Evolutionary conservation across 2,329 filamentous ascomycete genomes (phyloP).

Genomic region (Aspergillus tubingensis): DNA sequence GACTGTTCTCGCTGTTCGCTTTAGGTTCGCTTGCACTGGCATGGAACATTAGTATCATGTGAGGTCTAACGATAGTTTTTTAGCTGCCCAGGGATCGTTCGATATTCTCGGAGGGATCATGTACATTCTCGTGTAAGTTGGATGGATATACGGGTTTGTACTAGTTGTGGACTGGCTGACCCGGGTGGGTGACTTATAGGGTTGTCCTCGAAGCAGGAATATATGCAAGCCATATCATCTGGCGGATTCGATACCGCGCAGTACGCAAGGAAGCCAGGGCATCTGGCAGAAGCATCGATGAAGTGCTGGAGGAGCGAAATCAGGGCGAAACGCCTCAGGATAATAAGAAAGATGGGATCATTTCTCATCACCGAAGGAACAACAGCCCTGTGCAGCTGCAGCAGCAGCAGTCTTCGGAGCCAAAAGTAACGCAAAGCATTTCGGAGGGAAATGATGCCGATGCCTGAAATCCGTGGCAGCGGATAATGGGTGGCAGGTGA

Average conservation of each 20-base stretch:
- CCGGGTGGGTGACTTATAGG: conserved; percentile 34
- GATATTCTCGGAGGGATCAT: conserved; percentile 62
- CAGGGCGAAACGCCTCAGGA: not conserved
- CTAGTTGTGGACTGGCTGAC: not conserved
- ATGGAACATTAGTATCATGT: no score
- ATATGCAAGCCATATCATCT: conserved; percentile 60
- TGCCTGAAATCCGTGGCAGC: no score
- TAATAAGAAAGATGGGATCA: not conserved
- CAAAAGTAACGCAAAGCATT: no score
- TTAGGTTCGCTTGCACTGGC: conserved; percentile 47
- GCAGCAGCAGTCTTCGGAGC: no score
- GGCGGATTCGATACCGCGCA: conserved; percentile 58
- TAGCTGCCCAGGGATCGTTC: conserved; percentile 62
- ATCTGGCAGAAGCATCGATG: conserved; percentile 58
- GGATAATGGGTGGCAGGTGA: no score
- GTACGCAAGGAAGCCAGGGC: conserved; percentile 56
- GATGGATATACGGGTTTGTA: not conserved
- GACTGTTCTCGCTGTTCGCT: conserved; percentile 65
- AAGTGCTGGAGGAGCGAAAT: conserved; percentile 41
- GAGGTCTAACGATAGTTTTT: conserved; percentile 15
- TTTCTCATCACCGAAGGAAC: not conserved
- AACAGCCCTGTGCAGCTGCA: not conserved
- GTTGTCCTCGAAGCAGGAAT: conserved; percentile 62
- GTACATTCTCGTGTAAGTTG: conserved; percentile 61
- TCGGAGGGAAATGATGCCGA: no score